Percentiles rank a stretch among this genome's conserved stretches.
phyloP scores from a whole-genome alignment of 1,284 basidiomycete species.

The Amylostereum areolatum region DNA sequence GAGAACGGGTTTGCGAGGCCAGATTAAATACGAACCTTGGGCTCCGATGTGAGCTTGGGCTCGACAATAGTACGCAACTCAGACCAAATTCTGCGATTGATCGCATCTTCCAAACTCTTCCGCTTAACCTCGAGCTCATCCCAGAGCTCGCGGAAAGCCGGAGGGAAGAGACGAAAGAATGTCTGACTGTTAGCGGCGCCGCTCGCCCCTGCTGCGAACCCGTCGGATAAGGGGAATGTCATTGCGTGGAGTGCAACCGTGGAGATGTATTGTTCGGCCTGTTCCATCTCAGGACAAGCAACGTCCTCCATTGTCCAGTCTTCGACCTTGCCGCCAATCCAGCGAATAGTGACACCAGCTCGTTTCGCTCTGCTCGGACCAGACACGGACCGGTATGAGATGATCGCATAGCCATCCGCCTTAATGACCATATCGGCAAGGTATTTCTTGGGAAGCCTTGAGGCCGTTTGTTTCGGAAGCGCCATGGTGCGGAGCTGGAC shows the following conservation, averaged over 20 bases:
- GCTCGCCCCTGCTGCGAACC: conserved; percentile 49
- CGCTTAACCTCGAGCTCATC: conserved; percentile 76
- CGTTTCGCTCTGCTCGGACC: conserved; percentile 67
- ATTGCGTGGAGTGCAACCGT: conserved; percentile 81
- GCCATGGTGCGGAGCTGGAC: conserved; percentile 71
- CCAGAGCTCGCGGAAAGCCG: conserved; percentile 87
- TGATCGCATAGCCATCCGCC: conserved; percentile 67
- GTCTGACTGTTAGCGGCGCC: conserved; percentile 40
- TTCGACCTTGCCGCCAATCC: conserved; percentile 58
- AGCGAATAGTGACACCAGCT: conserved; percentile 65
- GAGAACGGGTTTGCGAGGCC: background rate
- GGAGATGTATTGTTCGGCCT: conserved; percentile 91
- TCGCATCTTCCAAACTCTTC: conserved; percentile 55
- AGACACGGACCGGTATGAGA: conserved; percentile 64
- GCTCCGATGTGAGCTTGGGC: conserved; percentile 39
- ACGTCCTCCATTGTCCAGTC: conserved; percentile 84
- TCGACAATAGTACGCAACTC: conserved; percentile 60
- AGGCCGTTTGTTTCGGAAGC: conserved; percentile 77
- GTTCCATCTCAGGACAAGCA: conserved; percentile 71
- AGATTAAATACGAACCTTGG: conserved; percentile 32
- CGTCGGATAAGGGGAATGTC: conserved; percentile 53
- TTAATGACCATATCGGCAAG: conserved; percentile 64
- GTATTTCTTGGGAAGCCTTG: conserved; percentile 65
- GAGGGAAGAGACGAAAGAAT: conserved; percentile 72
- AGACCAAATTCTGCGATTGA: conserved; percentile 69